These are phyloP conservation scores for Otatea glauca DNA, from an alignment of 176 grass and related monocot genomes.

Conservation along the genomic window DNA sequence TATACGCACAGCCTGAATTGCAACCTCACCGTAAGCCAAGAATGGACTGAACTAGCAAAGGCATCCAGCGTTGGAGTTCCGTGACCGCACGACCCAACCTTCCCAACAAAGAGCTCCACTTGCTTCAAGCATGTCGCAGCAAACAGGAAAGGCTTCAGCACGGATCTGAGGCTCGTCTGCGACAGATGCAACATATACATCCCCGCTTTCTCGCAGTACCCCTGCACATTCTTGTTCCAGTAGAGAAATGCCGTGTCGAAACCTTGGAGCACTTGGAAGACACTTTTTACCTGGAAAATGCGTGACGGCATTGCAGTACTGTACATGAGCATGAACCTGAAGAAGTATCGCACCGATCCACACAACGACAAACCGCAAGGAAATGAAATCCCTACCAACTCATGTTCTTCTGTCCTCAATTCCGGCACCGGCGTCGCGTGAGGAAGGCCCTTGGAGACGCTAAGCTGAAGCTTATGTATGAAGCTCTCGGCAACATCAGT, in stretches of 20 bases:
- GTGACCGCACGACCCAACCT: slow-evolving; percentile 32
- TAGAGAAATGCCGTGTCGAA: slow-evolving; percentile 61
- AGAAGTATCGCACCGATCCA: background rate
- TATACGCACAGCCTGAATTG: slow-evolving; percentile 18
- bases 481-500: slow-evolving; percentile 56
- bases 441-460: slow-evolving; percentile 72
- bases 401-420: slow-evolving; percentile 65
- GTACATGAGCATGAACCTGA: background rate
- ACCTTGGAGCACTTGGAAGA: slow-evolving; percentile 84
- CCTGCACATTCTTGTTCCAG: slow-evolving; percentile 55
- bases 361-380: background rate
- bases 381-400: slow-evolving; percentile 55
- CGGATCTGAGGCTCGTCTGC: slow-evolving; percentile 51
- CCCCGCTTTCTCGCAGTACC: slow-evolving; percentile 59
- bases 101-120: slow-evolving; percentile 75
- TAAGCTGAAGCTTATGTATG: slow-evolving; percentile 72
- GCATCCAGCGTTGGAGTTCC: slow-evolving; percentile 64
- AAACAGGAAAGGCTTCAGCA: slow-evolving; percentile 67
- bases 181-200: slow-evolving; percentile 67
- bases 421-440: slow-evolving; percentile 57
- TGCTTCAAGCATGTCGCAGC: slow-evolving; percentile 78
- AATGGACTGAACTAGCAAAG: slow-evolving; percentile 73
- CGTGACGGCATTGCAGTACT: background rate
- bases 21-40: slow-evolving; percentile 73
- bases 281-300: slow-evolving; percentile 61